Conservation (phyloP, 2,329 filamentous ascomycete species). For the Tolypocladium guangdongense region DNA sequence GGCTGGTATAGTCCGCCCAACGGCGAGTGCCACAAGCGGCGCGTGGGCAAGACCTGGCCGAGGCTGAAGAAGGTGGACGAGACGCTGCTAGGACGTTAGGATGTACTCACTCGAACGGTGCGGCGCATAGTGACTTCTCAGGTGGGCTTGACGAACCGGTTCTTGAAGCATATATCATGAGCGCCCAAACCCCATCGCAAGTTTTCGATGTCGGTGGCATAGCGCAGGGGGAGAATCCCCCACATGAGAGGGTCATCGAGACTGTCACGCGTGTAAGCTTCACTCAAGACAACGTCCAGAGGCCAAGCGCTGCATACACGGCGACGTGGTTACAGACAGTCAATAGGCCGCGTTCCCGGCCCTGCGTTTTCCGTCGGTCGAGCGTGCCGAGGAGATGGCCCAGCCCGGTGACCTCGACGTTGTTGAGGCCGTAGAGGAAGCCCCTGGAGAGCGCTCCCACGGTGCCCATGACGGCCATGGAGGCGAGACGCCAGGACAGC, state of each 20-base stretch:
- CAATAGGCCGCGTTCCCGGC: constrained; percentile 64
- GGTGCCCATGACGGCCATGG: constrained; percentile 63
- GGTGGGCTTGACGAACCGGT: constrained; percentile 44
- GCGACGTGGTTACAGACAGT: constrained; percentile 47
- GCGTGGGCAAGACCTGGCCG: constrained; percentile 84
- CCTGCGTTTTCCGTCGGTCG: constrained; percentile 56
- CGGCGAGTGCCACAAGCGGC: constrained; percentile 66
- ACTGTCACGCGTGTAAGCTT: constrained; percentile 31
- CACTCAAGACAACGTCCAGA: background rate
- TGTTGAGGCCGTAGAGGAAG: constrained; percentile 67
- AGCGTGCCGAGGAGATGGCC: constrained; percentile 65
- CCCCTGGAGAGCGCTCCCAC: constrained; percentile 59
- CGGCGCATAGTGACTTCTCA: background rate
- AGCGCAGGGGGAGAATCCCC: constrained; percentile 72
- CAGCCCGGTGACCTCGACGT: constrained; percentile 65
- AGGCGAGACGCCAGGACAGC: constrained; percentile 60
- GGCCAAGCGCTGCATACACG: constrained; percentile 16
- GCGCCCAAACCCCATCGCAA: constrained; percentile 84
- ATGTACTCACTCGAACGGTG: background rate
- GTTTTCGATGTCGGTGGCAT: constrained; percentile 61
- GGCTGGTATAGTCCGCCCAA: constrained; percentile 84
- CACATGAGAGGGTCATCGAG: constrained; percentile 91
- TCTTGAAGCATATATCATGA: constrained; percentile 91
- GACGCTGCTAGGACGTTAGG: constrained; percentile 34
- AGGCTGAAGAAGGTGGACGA: constrained; percentile 72